Evolutionary conservation across 1,284 basidiomycete species (phyloP).

Genomic region (Trichosporon asahii): DNA sequence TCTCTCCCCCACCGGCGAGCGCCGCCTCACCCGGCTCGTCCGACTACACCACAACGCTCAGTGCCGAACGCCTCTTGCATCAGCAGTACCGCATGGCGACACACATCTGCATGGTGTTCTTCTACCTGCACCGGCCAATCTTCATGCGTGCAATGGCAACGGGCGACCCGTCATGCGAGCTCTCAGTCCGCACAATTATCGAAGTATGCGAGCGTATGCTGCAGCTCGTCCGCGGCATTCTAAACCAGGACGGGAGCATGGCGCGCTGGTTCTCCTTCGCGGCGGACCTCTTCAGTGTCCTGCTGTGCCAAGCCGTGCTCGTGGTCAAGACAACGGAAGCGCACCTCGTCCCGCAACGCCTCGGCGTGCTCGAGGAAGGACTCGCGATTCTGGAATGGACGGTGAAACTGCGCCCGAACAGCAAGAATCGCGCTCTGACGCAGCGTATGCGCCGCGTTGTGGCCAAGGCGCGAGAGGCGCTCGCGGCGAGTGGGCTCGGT

Average conservation of each 20-base stretch:
- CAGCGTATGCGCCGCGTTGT: constrained; percentile 19
- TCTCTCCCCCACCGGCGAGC: constrained; percentile 5
- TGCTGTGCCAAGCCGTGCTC: constrained; percentile 25
- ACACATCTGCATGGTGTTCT: constrained; percentile 28
- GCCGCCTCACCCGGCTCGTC: not conserved
- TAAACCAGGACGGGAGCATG: constrained; percentile 21
- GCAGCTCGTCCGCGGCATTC: constrained; percentile 21
- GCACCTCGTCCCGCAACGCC: constrained; percentile 15
- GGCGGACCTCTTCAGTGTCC: constrained; percentile 26
- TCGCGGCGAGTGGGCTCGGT: not conserved
- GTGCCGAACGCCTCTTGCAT: constrained; percentile 16
- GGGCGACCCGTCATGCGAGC: constrained; percentile 13
- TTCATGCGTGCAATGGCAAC: constrained; percentile 23
- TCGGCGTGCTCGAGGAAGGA: constrained; percentile 18
- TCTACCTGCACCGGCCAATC: constrained; percentile 27
- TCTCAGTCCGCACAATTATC: constrained; percentile 21
- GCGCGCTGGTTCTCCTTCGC: constrained; percentile 30
- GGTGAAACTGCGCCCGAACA: constrained; percentile 17
- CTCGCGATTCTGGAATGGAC: constrained; percentile 26
- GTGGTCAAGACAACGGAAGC: constrained; percentile 25
- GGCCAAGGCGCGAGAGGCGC: constrained; percentile 15
- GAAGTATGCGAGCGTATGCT: constrained; percentile 25
- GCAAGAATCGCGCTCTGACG: constrained; percentile 24
- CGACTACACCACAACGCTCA: constrained; percentile 17
- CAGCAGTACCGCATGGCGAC: constrained; percentile 27